Percentiles rank a stretch among this genome's conserved stretches.
These are phyloP conservation scores for Paxillus rubicundulus DNA, from an alignment of 768 basidiomycete species.

Conservation along the genomic window DNA sequence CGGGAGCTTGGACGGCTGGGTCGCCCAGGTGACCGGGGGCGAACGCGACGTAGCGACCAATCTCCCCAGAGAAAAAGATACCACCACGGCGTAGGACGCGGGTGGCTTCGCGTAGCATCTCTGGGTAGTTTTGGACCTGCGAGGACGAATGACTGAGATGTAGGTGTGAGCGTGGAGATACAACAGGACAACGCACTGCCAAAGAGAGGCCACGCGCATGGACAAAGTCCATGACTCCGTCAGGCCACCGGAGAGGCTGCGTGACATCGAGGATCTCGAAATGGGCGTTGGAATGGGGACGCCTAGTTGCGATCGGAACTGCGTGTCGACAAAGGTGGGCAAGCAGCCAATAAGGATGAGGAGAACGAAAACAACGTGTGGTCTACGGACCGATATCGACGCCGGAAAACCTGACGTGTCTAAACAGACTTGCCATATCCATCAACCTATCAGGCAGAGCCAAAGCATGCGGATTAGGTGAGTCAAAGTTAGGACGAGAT, in stretches of 20 bases:
- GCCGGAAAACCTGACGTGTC: slow-evolving; percentile 62
- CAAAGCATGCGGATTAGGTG: slow-evolving; percentile 12
- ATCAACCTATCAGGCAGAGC: slow-evolving; percentile 51
- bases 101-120: slow-evolving; percentile 53
- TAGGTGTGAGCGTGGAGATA: neutral
- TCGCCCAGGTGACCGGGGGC: slow-evolving; percentile 31
- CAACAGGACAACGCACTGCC: slow-evolving; percentile 45
- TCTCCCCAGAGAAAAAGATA: slow-evolving; percentile 65
- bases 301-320: slow-evolving; percentile 74
- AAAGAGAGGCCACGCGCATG: slow-evolving; percentile 61
- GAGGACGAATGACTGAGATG: slow-evolving; percentile 14
- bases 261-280: slow-evolving; percentile 70
- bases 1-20: slow-evolving; percentile 23
- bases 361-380: slow-evolving; percentile 9
- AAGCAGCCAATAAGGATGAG: slow-evolving; percentile 10
- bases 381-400: slow-evolving; percentile 67
- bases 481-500: slow-evolving; percentile 16
- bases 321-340: slow-evolving; percentile 8
- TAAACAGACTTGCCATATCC: slow-evolving; percentile 70
- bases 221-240: slow-evolving; percentile 61
- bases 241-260: slow-evolving; percentile 46
- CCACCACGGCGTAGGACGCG: slow-evolving; percentile 72
- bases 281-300: slow-evolving; percentile 55
- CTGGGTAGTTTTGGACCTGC: slow-evolving; percentile 56
- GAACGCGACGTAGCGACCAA: slow-evolving; percentile 44